phyloP scores from a whole-genome alignment of 2,329 filamentous ascomycete species.

The Neoarthrinium moseri region DNA sequence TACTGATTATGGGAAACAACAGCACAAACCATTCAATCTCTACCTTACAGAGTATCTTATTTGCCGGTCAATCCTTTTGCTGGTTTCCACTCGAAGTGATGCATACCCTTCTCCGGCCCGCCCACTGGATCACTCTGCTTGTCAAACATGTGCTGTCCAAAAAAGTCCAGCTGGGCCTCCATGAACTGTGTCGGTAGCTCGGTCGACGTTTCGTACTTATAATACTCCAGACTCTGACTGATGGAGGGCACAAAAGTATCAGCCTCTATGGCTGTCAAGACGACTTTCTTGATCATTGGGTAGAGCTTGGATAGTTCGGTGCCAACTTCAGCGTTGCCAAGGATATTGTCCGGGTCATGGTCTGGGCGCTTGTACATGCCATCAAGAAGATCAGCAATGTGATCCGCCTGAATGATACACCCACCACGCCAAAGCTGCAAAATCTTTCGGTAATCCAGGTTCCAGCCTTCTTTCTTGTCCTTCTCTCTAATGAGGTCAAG shows the following conservation, averaged over 20 bases:
- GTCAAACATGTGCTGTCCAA: slow-evolving; percentile 67
- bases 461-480: slow-evolving; percentile 59
- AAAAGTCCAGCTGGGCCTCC: slow-evolving; percentile 71
- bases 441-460: slow-evolving; percentile 48
- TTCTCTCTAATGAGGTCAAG: slow-evolving; percentile 62
- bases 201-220: slow-evolving; percentile 61
- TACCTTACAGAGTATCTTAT: not conserved
- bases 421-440: slow-evolving; percentile 67
- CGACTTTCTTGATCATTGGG: slow-evolving; percentile 52
- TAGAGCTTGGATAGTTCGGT: slow-evolving; percentile 52
- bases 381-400: slow-evolving; percentile 60
- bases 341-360: slow-evolving; percentile 42
- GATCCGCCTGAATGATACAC: slow-evolving; percentile 69
- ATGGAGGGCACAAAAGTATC: slow-evolving; percentile 62
- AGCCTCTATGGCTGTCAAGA: slow-evolving; percentile 50
- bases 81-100: slow-evolving; percentile 63
- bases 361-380: slow-evolving; percentile 37
- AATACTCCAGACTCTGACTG: slow-evolving; percentile 62
- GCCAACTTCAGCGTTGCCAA: slow-evolving; percentile 43
- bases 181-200: slow-evolving; percentile 67
- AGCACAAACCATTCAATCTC: no score
- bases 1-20: no score
- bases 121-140: slow-evolving; percentile 51
- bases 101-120: slow-evolving; percentile 52
- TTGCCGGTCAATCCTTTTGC: slow-evolving; percentile 22